phyloP scores from a whole-genome alignment of 2,329 filamentous ascomycete genomes.

The Ophidiomyces ophidiicola region DNA sequence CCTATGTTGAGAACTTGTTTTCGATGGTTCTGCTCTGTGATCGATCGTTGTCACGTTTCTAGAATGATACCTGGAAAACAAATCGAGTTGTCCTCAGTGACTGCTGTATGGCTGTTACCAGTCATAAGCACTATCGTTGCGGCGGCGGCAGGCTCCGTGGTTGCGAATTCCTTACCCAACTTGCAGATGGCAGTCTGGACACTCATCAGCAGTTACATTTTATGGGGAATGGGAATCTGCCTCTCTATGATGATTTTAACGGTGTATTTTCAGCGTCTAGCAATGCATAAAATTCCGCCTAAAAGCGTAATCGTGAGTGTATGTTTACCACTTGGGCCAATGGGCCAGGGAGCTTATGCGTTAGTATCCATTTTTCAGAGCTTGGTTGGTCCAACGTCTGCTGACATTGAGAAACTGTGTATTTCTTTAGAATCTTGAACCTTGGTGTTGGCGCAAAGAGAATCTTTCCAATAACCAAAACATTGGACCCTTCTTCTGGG shows the following conservation, averaged over 20 bases:
- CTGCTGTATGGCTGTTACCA: constrained; percentile 54
- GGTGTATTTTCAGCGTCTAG: constrained; percentile 58
- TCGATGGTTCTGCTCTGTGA: background rate
- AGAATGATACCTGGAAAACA: constrained; percentile 26
- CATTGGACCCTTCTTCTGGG: constrained; percentile 23
- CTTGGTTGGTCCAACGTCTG: background rate
- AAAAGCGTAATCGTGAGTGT: constrained; percentile 56
- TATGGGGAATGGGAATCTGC: constrained; percentile 55
- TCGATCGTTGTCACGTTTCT: background rate
- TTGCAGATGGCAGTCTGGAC: constrained; percentile 49
- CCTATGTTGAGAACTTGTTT: background rate
- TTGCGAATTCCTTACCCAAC: constrained; percentile 48
- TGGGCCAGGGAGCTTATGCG: constrained; percentile 54
- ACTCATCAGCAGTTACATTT: constrained; percentile 52
- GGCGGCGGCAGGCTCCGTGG: constrained; percentile 50
- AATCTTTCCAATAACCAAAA: constrained; percentile 26
- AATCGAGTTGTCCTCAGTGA: constrained; percentile 47
- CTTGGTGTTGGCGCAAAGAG: constrained; percentile 37
- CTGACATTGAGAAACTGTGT: background rate
- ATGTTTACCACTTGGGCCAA: constrained; percentile 55
- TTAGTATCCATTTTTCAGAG: constrained; percentile 19
- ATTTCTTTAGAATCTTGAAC: constrained; percentile 34
- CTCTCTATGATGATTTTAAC: constrained; percentile 53
- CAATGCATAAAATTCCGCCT: constrained; percentile 55
- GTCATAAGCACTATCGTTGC: constrained; percentile 57